Evolutionary conservation across 2,329 filamentous ascomycete genomes (phyloP), one percentile per base, ranked within the genome.

Genomic region (Xylaria sp.): DNA sequence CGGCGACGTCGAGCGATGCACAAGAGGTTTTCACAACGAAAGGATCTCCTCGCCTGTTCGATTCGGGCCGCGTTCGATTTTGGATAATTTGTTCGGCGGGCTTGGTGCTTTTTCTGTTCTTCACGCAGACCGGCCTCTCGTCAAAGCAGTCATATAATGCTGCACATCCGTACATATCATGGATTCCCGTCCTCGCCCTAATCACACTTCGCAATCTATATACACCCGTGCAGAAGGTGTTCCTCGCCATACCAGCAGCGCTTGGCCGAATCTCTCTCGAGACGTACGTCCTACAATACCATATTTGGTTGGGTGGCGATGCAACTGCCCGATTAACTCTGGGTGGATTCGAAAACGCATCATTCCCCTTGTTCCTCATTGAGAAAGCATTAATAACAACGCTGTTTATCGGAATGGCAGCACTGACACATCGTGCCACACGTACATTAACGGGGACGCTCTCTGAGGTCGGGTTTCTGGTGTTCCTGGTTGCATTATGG

Each of bases 231-330:
- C 80, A 85, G 7, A 82, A 81, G 8, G 78, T 80, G 51, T 80
- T 86, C 73, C 84, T 85, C 15, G 73, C 71, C 1, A 70, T 83
- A 1, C 88, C 88, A 34, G 84, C 86, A 0, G 87, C 83, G 80
- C 77, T 91, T 2, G 89, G 89, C 1, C 80, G 81, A 6, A 85
- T 84, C 67, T 87, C 87, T 0, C 82, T 90, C 1, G 89, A 91
- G 77, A 85, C 87, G 0, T 89, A 87, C 71, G 81, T 89, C 6
- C 79, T 91, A 46, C 87, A 90, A 72, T 86, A 86, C 75, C 89
- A 91, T 75, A 82, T 90, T 63, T 89, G 87, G 84, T 83, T 91
- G 9, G 87, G 87, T 1, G 87, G 84, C 2, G 87, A 91, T 73
- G 85, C 86, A 1, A 85, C 83, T 39, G 87, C 85, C 0, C 72